Evolutionary conservation across 31 red algal species (phyloP).

Genomic region (Odonthalia washingtoniensis): DNA sequence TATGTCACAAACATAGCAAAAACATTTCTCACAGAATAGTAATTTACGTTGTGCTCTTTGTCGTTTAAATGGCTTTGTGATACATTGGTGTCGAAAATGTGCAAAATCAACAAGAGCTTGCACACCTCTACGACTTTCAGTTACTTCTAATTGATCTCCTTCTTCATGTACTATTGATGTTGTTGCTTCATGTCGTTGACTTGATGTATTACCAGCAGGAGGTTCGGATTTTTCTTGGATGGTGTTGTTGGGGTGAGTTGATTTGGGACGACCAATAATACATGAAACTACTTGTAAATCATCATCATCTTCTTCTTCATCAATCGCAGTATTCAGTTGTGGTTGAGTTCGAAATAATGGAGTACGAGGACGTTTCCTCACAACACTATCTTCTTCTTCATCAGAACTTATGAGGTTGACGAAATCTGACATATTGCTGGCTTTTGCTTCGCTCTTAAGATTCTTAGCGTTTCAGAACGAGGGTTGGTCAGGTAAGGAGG

Average conservation of each 20-base stretch:
- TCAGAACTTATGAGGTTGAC: background rate
- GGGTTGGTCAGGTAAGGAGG: too few relatives aligned
- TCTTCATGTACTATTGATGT: background rate
- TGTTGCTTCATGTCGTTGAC: background rate
- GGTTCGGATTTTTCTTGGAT: background rate
- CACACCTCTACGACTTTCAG: conserved; percentile 29
- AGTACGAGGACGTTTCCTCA: background rate
- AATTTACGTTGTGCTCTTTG: background rate
- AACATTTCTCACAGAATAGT: conserved; percentile 55
- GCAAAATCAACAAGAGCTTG: conserved; percentile 48
- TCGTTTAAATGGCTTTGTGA: background rate
- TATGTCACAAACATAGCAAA: conserved; percentile 76
- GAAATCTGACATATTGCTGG: too few relatives aligned
- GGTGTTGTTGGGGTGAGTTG: background rate
- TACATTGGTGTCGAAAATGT: conserved; percentile 42
- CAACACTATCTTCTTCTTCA: background rate
- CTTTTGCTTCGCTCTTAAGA: too few relatives aligned
- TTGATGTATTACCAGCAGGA: background rate
- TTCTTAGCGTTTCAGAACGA: too few relatives aligned
- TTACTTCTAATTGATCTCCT: conserved; percentile 4
- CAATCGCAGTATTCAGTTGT: background rate
- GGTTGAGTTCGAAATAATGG: background rate
- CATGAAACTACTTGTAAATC: background rate
- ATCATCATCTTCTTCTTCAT: background rate
- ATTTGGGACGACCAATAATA: background rate